Evolutionary conservation across 306 rosid species (phyloP).

Genomic region (Malus asiatica): DNA sequence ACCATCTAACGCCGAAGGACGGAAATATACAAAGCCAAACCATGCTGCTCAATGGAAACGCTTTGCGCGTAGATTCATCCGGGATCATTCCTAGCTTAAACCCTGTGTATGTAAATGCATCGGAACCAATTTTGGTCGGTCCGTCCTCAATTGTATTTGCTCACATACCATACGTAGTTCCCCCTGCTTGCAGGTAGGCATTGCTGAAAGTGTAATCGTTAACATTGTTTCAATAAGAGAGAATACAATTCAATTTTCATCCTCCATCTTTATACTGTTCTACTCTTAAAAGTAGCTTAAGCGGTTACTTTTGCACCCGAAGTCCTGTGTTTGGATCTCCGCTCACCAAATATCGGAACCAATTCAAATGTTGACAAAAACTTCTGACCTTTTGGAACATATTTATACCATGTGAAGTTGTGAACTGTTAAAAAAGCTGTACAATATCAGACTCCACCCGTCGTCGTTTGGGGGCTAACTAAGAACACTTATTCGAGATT

Average conservation of each 20-base stretch:
- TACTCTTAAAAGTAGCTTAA: too few relatives aligned
- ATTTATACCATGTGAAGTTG: not conserved
- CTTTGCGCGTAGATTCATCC: conserved; percentile 43
- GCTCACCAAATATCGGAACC: not conserved
- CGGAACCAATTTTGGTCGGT: conserved; percentile 52
- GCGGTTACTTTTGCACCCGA: not conserved
- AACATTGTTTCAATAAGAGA: conserved; percentile 19
- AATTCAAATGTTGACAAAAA: not conserved
- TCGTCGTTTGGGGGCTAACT: conserved; percentile 25
- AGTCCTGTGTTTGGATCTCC: not conserved
- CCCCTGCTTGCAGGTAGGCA: conserved; percentile 54
- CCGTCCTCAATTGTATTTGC: conserved; percentile 82
- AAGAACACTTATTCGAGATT: conserved; percentile 1
- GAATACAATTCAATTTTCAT: conserved; percentile 12
- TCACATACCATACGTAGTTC: conserved; percentile 54
- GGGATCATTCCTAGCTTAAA: conserved; percentile 67
- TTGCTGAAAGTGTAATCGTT: conserved; percentile 21
- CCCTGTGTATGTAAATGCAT: conserved; percentile 50
- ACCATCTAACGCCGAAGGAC: conserved; percentile 61
- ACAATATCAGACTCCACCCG: conserved; percentile 15
- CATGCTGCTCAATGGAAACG: conserved; percentile 67
- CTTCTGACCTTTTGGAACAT: not conserved
- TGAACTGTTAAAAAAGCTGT: conserved; percentile 1
- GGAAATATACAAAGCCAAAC: conserved; percentile 71
- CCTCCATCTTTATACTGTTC: not conserved